Percentiles rank a stretch among this genome's conserved stretches.
Conservation (phyloP, 2,329 filamentous ascomycete species). For the Iodosphaeria phyllophila region DNA sequence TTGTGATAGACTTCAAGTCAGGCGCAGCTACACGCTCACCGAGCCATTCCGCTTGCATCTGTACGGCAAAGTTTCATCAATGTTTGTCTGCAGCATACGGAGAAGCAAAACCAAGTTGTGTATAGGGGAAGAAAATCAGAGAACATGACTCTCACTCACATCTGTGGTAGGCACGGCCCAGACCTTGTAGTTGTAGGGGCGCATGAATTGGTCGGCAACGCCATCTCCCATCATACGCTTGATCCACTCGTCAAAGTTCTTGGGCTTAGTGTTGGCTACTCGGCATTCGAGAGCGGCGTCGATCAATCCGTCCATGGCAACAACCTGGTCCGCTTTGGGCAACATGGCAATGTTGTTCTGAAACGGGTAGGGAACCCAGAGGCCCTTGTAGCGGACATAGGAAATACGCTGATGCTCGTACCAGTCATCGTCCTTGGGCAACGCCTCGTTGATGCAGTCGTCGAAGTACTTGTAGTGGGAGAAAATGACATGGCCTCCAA, state of each 20-base stretch:
- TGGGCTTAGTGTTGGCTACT: constrained; percentile 77
- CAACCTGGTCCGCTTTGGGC: constrained; percentile 91
- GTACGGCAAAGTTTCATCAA: neutral
- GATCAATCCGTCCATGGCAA: constrained; percentile 87
- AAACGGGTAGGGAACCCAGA: constrained; percentile 98
- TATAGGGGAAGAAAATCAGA: neutral
- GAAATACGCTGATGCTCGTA: constrained; percentile 96
- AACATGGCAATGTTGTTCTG: constrained; percentile 99
- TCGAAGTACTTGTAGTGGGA: constrained; percentile 99
- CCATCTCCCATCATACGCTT: constrained; percentile 77
- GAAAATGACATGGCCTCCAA: constrained; percentile 96
- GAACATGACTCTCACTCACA: too few relatives aligned
- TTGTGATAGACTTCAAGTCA: constrained; percentile 81
- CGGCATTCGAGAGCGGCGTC: constrained; percentile 79
- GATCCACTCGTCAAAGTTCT: constrained; percentile 98
- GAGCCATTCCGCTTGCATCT: constrained; percentile 99
- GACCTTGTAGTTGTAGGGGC: constrained; percentile 99
- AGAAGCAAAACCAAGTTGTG: neutral
- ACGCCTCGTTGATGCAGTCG: constrained; percentile 92
- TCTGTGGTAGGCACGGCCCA: constrained; percentile 97
- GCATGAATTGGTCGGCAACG: constrained; percentile 92
- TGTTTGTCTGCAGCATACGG: neutral
- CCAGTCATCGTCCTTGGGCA: constrained; percentile 90
- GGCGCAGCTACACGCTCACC: constrained; percentile 96
- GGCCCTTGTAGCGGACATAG: constrained; percentile 89